Percentiles rank a stretch among this genome's conserved stretches.
phyloP scores from a whole-genome alignment of 441 rosid species.

The Viola pubescens region DNA sequence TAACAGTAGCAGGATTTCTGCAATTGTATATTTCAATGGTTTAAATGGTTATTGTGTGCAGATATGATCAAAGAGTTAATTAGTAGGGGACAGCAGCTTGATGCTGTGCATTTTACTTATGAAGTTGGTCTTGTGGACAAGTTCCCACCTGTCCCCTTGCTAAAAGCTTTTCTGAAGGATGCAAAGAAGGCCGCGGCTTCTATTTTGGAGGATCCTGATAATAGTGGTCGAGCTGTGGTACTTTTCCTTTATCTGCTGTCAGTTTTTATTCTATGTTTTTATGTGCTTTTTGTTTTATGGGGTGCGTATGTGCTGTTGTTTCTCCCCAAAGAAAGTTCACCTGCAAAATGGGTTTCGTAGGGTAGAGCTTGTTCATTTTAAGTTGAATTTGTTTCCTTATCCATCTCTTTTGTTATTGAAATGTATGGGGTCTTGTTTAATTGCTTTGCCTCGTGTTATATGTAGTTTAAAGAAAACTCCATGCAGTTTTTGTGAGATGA shows the following conservation, averaged over 20 bases:
- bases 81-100: constrained; percentile 88
- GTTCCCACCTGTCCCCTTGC: constrained; percentile 84
- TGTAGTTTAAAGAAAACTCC: too few species aligned
- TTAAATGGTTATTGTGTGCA: constrained; percentile 18
- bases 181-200: constrained; percentile 83
- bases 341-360: too few species aligned
- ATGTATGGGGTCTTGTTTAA: too few species aligned
- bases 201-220: constrained; percentile 74
- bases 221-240: constrained; percentile 80
- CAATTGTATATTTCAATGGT: constrained; percentile 9
- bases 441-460: too few species aligned
- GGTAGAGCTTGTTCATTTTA: too few species aligned
- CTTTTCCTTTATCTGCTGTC: not conserved
- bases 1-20: not conserved
- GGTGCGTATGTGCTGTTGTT: too few species aligned
- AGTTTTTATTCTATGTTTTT: constrained; percentile 3
- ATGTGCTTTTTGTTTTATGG: not conserved
- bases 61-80: constrained; percentile 75
- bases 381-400: too few species aligned
- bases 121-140: constrained; percentile 80
- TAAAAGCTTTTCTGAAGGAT: constrained; percentile 75
- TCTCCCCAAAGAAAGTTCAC: too few species aligned
- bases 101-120: constrained; percentile 91
- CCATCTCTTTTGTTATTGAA: too few species aligned
- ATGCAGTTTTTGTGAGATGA: too few species aligned